phyloP scores from a whole-genome alignment of 1,139 yeast species.

The Sugiyamaella castrensis region DNA sequence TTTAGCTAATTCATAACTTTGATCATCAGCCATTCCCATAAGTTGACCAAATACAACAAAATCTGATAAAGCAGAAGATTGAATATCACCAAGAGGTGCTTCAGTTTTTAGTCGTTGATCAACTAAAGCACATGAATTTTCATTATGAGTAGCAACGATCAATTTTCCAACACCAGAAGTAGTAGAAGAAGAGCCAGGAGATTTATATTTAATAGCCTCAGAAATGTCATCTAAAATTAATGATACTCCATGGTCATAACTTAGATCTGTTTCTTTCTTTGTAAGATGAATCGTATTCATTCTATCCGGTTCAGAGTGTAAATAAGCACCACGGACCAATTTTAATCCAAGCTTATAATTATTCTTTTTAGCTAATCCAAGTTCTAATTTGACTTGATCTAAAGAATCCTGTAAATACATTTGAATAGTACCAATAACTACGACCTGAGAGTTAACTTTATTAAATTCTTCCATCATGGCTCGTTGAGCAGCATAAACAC shows the following conservation, averaged over 20 bases:
- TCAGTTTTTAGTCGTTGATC: slow-evolving; percentile 49
- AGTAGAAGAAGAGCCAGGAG: slow-evolving; percentile 20
- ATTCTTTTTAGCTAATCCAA: slow-evolving; percentile 57
- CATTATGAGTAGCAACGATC: slow-evolving; percentile 91
- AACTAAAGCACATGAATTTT: slow-evolving; percentile 70
- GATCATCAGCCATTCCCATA: slow-evolving; percentile 93
- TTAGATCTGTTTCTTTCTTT: slow-evolving; percentile 72
- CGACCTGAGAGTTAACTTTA: slow-evolving; percentile 54
- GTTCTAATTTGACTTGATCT: slow-evolving; percentile 59
- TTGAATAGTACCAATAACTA: slow-evolving; percentile 90
- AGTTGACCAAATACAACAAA: slow-evolving; percentile 81
- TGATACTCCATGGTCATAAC: slow-evolving; percentile 70
- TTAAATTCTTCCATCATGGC: slow-evolving; percentile 74
- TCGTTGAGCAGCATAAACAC: slow-evolving; percentile 89
- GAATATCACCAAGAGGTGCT: slow-evolving; percentile 25
- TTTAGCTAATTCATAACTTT: slow-evolving; percentile 69
- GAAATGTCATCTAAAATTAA: slow-evolving; percentile 61
- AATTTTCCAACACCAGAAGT: slow-evolving; percentile 64
- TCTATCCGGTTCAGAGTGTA: slow-evolving; percentile 82
- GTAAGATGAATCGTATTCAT: slow-evolving; percentile 63
- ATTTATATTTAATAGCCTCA: slow-evolving; percentile 45
- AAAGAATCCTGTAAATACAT: slow-evolving; percentile 79
- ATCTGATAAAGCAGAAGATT: slow-evolving; percentile 25
- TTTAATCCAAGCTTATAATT: slow-evolving; percentile 78
- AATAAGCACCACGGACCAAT: slow-evolving; percentile 96